Evolutionary conservation across 2,329 filamentous ascomycete species (phyloP), one percentile per base, ranked within the genome.

Genomic region (Xylaria sp.): DNA sequence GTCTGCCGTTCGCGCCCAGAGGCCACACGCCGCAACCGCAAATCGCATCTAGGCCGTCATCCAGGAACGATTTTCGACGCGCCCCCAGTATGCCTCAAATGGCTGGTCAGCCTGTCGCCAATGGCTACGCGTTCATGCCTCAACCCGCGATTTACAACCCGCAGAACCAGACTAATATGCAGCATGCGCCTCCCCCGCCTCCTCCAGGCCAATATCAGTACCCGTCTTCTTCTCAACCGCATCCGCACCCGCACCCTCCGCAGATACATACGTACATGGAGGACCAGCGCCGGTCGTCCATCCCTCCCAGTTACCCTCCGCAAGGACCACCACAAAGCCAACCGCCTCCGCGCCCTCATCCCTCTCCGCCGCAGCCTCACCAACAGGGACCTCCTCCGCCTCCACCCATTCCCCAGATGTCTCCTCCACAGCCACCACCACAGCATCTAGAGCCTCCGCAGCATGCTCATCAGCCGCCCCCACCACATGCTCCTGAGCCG

Each of bases 131-230:
- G 2, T 97, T 92, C 69, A 91, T 95, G 79, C 86, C 90, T 2
- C 92, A 94, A 59, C 90, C 90, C 38, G 85, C 89, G 29, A 91
- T 96, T 63, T 96, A 96, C 73, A 91, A 91, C 65, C 85, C 85
- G 8, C 88, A 80, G 55, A 75, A 74, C 51, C 67, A 70, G 52
- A 66, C 76, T 29, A 72, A 71, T 39, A 74, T 78, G 64, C 76
- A 72, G 22, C 77, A 78, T 49, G 67, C 65, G 41, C 65, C 75
- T 54, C 69, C 71, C 17, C 65, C 62, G 16, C 64, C 66, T 7
- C 63, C 66, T 24, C 63, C 67, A 20, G 64, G 61, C 26, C 69
- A 69, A 55, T 71, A 69, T 54, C 72, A 70, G 49, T 74, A 71
- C 29, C 73, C 71, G 20, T 74, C 69, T 52, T 65, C 65, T 52